These are phyloP conservation scores for Leishmania guyanensis DNA, from an alignment of 208 protist species.

Conservation along the genomic window DNA sequence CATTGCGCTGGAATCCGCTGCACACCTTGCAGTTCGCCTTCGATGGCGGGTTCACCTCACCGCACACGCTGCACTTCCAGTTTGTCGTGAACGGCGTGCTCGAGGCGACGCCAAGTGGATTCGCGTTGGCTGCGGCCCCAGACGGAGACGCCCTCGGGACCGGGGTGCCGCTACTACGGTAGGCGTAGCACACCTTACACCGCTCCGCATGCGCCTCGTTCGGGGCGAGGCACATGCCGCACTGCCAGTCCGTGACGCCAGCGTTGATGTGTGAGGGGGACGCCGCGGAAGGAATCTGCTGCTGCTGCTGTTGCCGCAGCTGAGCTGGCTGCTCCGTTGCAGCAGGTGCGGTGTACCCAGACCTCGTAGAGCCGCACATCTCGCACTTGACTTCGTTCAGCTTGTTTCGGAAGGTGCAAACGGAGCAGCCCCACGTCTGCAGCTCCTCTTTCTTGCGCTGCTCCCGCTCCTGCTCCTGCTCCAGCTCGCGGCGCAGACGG, in stretches of 20 bases:
- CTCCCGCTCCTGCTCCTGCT: slow-evolving; percentile 77
- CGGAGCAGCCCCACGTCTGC: slow-evolving; percentile 75
- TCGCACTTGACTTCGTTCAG: slow-evolving; percentile 49
- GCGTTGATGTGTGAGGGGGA: slow-evolving; percentile 7
- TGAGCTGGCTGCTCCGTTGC: not conserved
- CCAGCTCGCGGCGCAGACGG: slow-evolving; percentile 76
- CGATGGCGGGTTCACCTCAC: slow-evolving; percentile 45
- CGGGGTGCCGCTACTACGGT: slow-evolving; percentile 46
- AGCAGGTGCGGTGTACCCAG: slow-evolving; percentile 38
- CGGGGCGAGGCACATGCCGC: slow-evolving; percentile 60
- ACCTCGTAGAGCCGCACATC: slow-evolving; percentile 65
- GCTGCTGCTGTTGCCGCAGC: not conserved
- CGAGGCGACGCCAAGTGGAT: slow-evolving; percentile 2
- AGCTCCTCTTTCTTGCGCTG: slow-evolving; percentile 61
- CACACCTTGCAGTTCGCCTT: slow-evolving; percentile 54
- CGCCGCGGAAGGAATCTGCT: slow-evolving; percentile 1
- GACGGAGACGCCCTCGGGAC: slow-evolving; percentile 19
- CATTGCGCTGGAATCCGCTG: slow-evolving; percentile 71
- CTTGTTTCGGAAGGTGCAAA: slow-evolving; percentile 81
- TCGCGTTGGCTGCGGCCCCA: slow-evolving; percentile 7
- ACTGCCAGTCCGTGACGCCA: slow-evolving; percentile 65
- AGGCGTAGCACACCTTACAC: slow-evolving; percentile 66
- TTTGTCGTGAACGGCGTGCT: slow-evolving; percentile 24
- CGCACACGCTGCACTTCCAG: slow-evolving; percentile 74
- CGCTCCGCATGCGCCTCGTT: slow-evolving; percentile 47